Percentiles rank a stretch among this genome's conserved stretches.
These are phyloP conservation scores for Trypanosoma theileri DNA, from an alignment of 208 protist genomes.

Conservation along the genomic window DNA sequence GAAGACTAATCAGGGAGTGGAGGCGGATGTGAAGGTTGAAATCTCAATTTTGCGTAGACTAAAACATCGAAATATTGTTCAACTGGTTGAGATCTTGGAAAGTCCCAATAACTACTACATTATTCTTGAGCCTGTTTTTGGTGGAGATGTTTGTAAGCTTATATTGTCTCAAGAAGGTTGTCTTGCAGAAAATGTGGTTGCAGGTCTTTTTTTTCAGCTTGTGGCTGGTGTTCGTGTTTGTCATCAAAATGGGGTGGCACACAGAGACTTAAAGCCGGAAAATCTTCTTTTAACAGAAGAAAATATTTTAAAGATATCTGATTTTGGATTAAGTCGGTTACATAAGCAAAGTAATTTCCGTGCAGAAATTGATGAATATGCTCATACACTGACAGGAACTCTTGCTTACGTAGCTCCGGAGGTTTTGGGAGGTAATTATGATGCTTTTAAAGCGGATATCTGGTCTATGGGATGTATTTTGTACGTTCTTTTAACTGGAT, in stretches of 20 bases:
- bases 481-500: slow-evolving; percentile 77
- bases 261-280: slow-evolving; percentile 94
- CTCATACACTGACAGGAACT: slow-evolving; percentile 76
- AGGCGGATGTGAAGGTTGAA: slow-evolving; percentile 74
- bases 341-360: slow-evolving; percentile 70
- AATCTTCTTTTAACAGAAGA: slow-evolving; percentile 87
- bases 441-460: slow-evolving; percentile 84
- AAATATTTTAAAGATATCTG: slow-evolving; percentile 81
- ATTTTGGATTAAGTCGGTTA: slow-evolving; percentile 88
- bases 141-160: slow-evolving; percentile 81
- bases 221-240: slow-evolving; percentile 67
- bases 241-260: slow-evolving; percentile 84
- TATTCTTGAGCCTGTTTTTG: slow-evolving; percentile 82
- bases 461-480: slow-evolving; percentile 88
- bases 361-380: slow-evolving; percentile 61
- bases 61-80: slow-evolving; percentile 81
- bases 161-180: slow-evolving; percentile 53
- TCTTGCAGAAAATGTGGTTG: slow-evolving; percentile 64
- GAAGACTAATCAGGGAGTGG: slow-evolving; percentile 64
- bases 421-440: slow-evolving; percentile 74
- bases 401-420: slow-evolving; percentile 83
- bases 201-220: slow-evolving; percentile 73
- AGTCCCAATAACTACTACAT: slow-evolving; percentile 88
- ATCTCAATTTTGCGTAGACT: slow-evolving; percentile 82
- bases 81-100: slow-evolving; percentile 83